Evolutionary conservation across 2,329 filamentous ascomycete species (phyloP), one percentile per base, ranked within the genome.

Genomic region (Gliomastix tumulicola): DNA sequence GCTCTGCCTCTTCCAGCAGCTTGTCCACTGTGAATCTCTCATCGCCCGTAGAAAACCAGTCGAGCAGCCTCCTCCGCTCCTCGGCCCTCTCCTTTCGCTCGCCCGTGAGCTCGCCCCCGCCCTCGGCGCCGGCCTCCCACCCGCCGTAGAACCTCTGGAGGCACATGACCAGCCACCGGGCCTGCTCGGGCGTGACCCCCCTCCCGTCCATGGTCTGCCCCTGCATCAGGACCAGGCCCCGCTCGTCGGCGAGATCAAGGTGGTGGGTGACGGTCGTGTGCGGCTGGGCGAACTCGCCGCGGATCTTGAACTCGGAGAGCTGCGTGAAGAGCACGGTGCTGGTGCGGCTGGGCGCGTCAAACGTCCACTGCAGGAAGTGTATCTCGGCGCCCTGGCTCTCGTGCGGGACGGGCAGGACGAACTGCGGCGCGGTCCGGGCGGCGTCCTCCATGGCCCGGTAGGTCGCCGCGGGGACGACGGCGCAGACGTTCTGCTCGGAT

Each of bases 241-340:
- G 86, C 9, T 79, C 74, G 40, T 74, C 68, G 0, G 76, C 76
- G 3, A 96, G 65, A 59, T 98, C 92, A 13, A 83, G 65, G 61
- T 98, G 87, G 60, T 97, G 88, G 28, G 90, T 96, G 38, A 97
- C 69, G 4, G 88, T 96, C 0, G 92, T 98, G 55, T 98, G 92
- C 32, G 92, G 89, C 59, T 84, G 79, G 31, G 88, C 88, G 54
- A 80, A 98, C 59, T 95, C 86, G 35, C 89, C 89, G 35, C 90
- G 75, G 40, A 87, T 65, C 69, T 97, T 96, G 67, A 84, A 98
- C 57, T 96, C 88, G 13, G 87, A 90, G 21, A 98, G 72, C 53
- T 92, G 85, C 1, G 92, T 98, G 65, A 98, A 97, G 22, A 98
- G 79, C 6, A 97, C 82, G 0, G 84, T 87, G 41, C 75, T 77